phyloP scores from a whole-genome alignment of 2,329 filamentous ascomycete genomes.

The Coleophoma cylindrospora region DNA sequence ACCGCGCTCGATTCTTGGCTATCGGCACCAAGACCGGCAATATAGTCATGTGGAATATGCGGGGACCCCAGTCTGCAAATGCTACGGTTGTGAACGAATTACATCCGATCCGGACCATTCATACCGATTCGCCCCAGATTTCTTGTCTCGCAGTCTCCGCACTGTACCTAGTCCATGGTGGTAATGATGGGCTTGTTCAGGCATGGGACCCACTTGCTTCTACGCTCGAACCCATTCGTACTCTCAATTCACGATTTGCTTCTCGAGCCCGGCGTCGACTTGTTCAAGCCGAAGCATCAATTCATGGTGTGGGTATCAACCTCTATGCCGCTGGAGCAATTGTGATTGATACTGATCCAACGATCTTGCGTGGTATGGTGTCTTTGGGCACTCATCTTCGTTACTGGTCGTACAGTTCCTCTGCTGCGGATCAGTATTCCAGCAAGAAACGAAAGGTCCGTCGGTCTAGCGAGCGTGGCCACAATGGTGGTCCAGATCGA shows the following conservation, averaged over 20 bases:
- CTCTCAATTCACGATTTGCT: constrained; percentile 79
- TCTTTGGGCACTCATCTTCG: constrained; percentile 82
- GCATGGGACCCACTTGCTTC: constrained; percentile 96
- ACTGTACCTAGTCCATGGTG: constrained; percentile 86
- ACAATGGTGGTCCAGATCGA: constrained; percentile 50
- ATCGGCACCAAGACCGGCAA: constrained; percentile 73
- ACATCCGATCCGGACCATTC: constrained; percentile 71
- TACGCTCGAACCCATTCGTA: constrained; percentile 70
- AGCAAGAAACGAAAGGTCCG: constrained; percentile 75
- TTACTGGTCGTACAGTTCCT: constrained; percentile 93
- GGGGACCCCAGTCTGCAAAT: constrained; percentile 55
- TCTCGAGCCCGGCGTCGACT: constrained; percentile 74
- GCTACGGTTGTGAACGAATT: constrained; percentile 52
- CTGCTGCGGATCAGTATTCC: constrained; percentile 64
- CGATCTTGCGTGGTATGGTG: constrained; percentile 77
- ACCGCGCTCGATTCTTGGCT: constrained; percentile 74
- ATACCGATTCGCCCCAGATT: constrained; percentile 86
- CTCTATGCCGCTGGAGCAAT: constrained; percentile 81
- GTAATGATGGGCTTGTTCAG: constrained; percentile 91
- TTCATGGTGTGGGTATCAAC: constrained; percentile 65
- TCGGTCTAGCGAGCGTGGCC: constrained; percentile 54
- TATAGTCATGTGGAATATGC: constrained; percentile 82
- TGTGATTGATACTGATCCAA: constrained; percentile 81
- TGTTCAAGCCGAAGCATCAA: constrained; percentile 61
- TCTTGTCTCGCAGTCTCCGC: constrained; percentile 79